phyloP scores from a whole-genome alignment of 148 eudicot genomes.

The Bassia scoparia region DNA sequence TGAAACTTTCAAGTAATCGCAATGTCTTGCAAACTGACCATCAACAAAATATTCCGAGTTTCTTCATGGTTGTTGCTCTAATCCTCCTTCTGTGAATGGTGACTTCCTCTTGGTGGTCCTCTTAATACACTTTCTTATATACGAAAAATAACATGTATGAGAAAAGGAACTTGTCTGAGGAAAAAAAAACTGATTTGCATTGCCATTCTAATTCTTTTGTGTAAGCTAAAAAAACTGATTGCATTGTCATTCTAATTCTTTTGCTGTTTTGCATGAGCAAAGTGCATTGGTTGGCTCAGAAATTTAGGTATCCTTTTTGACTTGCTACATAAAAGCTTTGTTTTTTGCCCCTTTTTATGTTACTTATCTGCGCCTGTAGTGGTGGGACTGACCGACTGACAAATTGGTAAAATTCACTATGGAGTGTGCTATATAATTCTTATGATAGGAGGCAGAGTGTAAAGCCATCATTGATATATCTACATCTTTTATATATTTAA shows the following conservation, averaged over 20 bases:
- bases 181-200: too few species aligned
- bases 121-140: too few species aligned
- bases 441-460: background rate
- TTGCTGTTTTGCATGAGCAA: too few species aligned
- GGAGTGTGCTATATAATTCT: conserved; percentile 1
- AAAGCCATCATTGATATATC: background rate
- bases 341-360: background rate
- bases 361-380: background rate
- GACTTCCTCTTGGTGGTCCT: background rate
- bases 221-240: too few species aligned
- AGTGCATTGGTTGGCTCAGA: too few species aligned
- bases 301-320: too few species aligned
- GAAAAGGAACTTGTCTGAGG: too few species aligned
- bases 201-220: too few species aligned
- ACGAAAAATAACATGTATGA: too few species aligned
- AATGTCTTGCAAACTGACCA: too few species aligned
- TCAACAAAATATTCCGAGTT: too few species aligned
- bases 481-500: conserved; percentile 1
- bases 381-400: background rate
- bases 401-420: background rate
- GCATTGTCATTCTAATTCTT: background rate
- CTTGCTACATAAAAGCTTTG: background rate
- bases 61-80: background rate
- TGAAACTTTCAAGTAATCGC: too few species aligned
- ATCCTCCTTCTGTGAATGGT: background rate